These are phyloP conservation scores for Hyaloraphidium curvatum DNA, from an alignment of 192 early-diverging fungal species.

Conservation along the genomic window DNA sequence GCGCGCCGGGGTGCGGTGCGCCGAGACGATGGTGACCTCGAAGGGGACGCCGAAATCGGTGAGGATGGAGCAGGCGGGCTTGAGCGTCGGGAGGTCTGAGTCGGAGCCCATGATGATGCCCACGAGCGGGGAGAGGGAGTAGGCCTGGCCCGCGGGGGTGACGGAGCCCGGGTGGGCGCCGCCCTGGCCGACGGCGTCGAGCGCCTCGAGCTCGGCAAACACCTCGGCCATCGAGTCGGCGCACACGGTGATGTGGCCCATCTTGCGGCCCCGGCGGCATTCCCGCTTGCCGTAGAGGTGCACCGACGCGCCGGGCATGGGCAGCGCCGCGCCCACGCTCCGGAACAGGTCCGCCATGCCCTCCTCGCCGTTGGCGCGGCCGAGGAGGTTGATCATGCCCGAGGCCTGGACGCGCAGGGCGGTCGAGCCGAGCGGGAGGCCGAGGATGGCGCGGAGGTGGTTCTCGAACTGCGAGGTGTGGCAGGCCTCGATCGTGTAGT, in stretches of 20 bases:
- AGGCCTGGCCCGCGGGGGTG: slow-evolving; percentile 11
- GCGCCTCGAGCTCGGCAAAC: slow-evolving; percentile 37
- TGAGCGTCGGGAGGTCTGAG: slow-evolving; percentile 90
- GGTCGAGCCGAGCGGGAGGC: slow-evolving; percentile 72
- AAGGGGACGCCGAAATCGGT: slow-evolving; percentile 80
- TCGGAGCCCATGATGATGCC: slow-evolving; percentile 99
- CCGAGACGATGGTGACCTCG: slow-evolving; percentile 92
- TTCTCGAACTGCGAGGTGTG: slow-evolving; percentile 95
- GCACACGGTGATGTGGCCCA: slow-evolving; percentile 93
- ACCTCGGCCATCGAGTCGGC: slow-evolving; percentile 70
- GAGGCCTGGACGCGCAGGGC: slow-evolving; percentile 75
- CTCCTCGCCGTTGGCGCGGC: slow-evolving; percentile 31
- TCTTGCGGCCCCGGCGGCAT: slow-evolving; percentile 76
- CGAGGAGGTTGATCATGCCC: slow-evolving; percentile 91
- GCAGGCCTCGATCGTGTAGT: slow-evolving; percentile 96
- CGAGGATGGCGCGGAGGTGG: slow-evolving; percentile 76
- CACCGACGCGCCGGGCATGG: slow-evolving; percentile 64
- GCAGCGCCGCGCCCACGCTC: slow-evolving; percentile 49
- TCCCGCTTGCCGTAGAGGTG: slow-evolving; percentile 91
- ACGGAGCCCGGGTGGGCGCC: slow-evolving; percentile 16
- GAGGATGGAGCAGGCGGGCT: slow-evolving; percentile 71
- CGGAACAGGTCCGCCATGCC: slow-evolving; percentile 30
- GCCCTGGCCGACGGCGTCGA: slow-evolving; percentile 33
- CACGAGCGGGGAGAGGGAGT: slow-evolving; percentile 46
- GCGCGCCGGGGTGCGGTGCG: slow-evolving; percentile 83